These are phyloP conservation scores for Nemania diffusa DNA, from an alignment of 2,329 filamentous ascomycete species.

Conservation along the genomic window DNA sequence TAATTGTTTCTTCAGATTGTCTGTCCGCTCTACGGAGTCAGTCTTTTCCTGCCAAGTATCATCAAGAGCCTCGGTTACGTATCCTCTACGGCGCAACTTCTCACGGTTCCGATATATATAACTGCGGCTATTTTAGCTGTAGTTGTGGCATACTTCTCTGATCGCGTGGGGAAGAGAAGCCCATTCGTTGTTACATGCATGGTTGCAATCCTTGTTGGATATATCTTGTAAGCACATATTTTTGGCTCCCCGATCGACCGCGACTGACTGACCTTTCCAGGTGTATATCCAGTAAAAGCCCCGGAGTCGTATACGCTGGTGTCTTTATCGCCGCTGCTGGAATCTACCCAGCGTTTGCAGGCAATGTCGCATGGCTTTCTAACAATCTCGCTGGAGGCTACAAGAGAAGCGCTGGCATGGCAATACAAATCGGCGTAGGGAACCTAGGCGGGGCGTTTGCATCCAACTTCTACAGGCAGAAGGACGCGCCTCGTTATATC, in stretches of 20 bases:
- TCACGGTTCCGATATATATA: constrained; percentile 70
- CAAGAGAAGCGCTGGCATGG: constrained; percentile 75
- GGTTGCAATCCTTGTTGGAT: constrained; percentile 65
- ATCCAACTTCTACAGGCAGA: constrained; percentile 74
- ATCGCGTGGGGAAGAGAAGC: constrained; percentile 62
- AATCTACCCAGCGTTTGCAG: constrained; percentile 82
- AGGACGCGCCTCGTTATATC: constrained; percentile 60
- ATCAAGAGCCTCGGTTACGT: constrained; percentile 68
- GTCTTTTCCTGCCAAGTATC: constrained; percentile 72
- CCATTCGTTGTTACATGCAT: constrained; percentile 67
- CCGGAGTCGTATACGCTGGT: constrained; percentile 75
- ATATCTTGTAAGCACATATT: constrained; percentile 58
- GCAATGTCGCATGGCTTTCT: constrained; percentile 80
- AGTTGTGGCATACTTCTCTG: constrained; percentile 64
- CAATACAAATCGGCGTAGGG: constrained; percentile 70
- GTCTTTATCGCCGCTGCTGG: constrained; percentile 80
- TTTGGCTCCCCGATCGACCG: neutral
- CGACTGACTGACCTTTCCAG: constrained; percentile 55
- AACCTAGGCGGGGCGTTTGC: constrained; percentile 73
- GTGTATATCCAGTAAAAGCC: constrained; percentile 67
- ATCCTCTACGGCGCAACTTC: constrained; percentile 68
- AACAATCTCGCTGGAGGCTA: constrained; percentile 77
- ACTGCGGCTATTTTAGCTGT: constrained; percentile 70
- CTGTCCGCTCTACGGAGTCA: constrained; percentile 66
- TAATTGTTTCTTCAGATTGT: constrained; percentile 53